Evolutionary conservation across 75 land plant genomes (phyloP), one percentile per base, ranked within the genome.

Genomic region (Cunninghamia lanceolata): DNA sequence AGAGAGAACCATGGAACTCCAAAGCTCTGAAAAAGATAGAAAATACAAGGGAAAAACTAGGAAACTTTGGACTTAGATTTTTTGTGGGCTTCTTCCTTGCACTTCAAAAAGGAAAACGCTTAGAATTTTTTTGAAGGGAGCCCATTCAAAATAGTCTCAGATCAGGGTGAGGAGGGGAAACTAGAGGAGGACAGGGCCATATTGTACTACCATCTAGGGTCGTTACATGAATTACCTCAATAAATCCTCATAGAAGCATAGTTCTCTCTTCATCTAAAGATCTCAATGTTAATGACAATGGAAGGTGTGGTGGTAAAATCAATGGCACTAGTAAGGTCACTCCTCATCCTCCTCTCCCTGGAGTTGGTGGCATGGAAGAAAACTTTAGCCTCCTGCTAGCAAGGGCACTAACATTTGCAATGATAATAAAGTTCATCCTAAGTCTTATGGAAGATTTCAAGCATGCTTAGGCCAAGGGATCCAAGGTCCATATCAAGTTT

Each of bases 361-460:
- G 1, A 4, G 36, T 3, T 11, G 2, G 3, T 36, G 88, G 85
- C 46, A 85, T 71, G 59, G 96, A 95, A 83, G 99, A 96, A 87
- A 89, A 73, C 38, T 94, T 91, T 76, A 90, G 92, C 59, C 89
- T 96, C 39, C 89, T 89, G 4, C 46, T 88, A 8, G 94, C 89
- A 6, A 89, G 45, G 8, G 46, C 87, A 25, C 87, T 86, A 52
- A 91, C 91, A 17, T 96, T 93, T 81, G 97, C 91, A 0, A 89
- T 94, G 92, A 90, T 94, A 14, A 94, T 97, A 15, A 84, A 93
- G 50, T 87, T 97, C 39, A 83, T 93, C 13, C 99, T 98, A 28
- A 98, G 92, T 84, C 87, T 96, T 21, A 91, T 97, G 25, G 95
- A 93, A 32, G 98, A 94, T 90, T 92, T 97, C 87, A 91, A 89